Percentiles rank a stretch among this genome's conserved stretches.
Evolutionary conservation across 768 basidiomycete species (phyloP).

Genomic region (Favolaschia claudopus): DNA sequence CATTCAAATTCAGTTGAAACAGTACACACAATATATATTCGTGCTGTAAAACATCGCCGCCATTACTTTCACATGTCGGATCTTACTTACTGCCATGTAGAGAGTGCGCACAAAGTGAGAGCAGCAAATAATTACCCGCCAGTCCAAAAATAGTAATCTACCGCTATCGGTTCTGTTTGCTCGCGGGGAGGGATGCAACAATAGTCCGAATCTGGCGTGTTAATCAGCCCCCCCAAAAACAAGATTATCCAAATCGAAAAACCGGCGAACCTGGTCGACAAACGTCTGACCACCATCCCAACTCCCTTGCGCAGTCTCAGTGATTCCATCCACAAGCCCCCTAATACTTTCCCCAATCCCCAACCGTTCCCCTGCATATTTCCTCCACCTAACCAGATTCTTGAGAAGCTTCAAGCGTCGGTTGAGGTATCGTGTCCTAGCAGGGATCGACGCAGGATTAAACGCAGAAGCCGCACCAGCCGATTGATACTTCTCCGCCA

Average conservation of each 20-base stretch:
- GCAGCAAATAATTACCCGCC: no score
- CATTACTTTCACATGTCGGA: no score
- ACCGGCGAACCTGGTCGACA: slow-evolving; percentile 23
- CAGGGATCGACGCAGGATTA: slow-evolving; percentile 77
- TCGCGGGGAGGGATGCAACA: neutral
- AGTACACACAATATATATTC: no score
- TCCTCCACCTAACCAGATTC: slow-evolving; percentile 81
- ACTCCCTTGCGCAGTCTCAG: slow-evolving; percentile 72
- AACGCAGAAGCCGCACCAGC: slow-evolving; percentile 51
- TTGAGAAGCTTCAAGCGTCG: slow-evolving; percentile 74
- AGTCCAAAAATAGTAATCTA: no score
- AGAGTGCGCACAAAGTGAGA: no score
- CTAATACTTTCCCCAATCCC: slow-evolving; percentile 63
- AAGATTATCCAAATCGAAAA: slow-evolving; percentile 27
- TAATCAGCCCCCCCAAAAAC: no score
- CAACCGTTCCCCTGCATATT: slow-evolving; percentile 68
- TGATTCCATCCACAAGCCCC: slow-evolving; percentile 67
- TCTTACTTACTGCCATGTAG: no score
- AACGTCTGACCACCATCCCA: slow-evolving; percentile 78
- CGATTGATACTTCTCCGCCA: no score
- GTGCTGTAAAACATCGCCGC: no score
- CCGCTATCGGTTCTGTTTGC: slow-evolving; percentile 12
- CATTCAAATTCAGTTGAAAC: no score
- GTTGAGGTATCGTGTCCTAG: slow-evolving; percentile 73
- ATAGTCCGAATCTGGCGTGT: slow-evolving; percentile 7